Evolutionary conservation across 257 asterid species (phyloP), one percentile per base, ranked within the genome.

Genomic region (Ocimum tenuiflorum): DNA sequence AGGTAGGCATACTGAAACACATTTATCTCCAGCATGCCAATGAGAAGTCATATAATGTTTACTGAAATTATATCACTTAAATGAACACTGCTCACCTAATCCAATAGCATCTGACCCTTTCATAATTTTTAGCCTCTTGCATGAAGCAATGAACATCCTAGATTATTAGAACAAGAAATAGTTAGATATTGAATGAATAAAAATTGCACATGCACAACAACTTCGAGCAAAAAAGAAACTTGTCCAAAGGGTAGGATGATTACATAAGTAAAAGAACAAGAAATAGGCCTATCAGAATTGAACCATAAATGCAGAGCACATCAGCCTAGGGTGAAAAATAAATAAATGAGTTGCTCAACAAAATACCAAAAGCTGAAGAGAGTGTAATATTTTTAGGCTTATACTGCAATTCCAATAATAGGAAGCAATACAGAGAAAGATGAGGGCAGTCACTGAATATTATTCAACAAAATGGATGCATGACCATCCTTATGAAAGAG

Each of bases 41-140:
- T 6, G 45, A 53, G 50, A 11, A 36, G 7, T 48, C 7, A 59
- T 3, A 24, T 36, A n/a, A 23, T 19, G 1, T 7, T 38, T 2
- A 43, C 15, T 20, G 36, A 39, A 59, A 9, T 20, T 3, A 48
- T 48, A 29, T 24, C 43, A 50, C 27, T 35, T 9, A 31, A 46
- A 24, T 24, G 3, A 24, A 27, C 11, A 39, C 13, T 6, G 9
- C 82, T 66, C 55, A 86, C 95, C 90, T 74, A 86, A 79, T 76
- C 95, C 91, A 75, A 86, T 84, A n/a, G 91, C 95, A 72, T 86
- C 95, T 45, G 95, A 74, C 33, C 91, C 95, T 72, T 80, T 86
- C 95, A 86, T 86, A 70, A 84, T 84, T 72, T 85, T 86, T 82
- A 86, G 82, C 74, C 86, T 79, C 82, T 79, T 84, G 91, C 91